Evolutionary conservation across 176 grass and related monocot genomes (phyloP).

Genomic region (Cymbopogon citratus): DNA sequence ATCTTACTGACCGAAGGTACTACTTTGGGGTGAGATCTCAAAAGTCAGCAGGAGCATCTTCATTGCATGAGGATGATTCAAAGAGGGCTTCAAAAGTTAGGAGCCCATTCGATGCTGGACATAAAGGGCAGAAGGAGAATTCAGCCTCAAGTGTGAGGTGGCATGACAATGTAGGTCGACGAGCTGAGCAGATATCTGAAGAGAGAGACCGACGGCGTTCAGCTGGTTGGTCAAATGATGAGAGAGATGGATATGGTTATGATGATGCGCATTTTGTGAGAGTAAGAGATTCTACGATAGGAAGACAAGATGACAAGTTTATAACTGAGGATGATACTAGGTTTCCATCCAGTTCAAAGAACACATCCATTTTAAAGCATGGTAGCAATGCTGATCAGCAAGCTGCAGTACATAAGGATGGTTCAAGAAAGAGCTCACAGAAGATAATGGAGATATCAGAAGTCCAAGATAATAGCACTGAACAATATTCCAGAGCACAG

Average conservation of each 20-base stretch:
- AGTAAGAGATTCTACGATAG: conserved; percentile 30
- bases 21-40: conserved; percentile 16
- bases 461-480: conserved; percentile 21
- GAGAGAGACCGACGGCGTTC: not conserved
- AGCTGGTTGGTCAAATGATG: conserved; percentile 29
- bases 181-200: conserved; percentile 24
- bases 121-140: conserved; percentile 19
- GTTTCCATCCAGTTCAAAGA: conserved; percentile 38
- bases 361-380: conserved; percentile 28
- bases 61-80: conserved; percentile 30
- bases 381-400: conserved; percentile 23
- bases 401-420: conserved; percentile 17
- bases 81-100: conserved; percentile 30
- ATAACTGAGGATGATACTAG: conserved; percentile 42
- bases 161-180: conserved; percentile 34
- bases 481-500: conserved; percentile 28
- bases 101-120: conserved; percentile 1
- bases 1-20: conserved; percentile 17
- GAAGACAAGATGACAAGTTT: conserved; percentile 38
- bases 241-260: conserved; percentile 20
- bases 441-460: conserved; percentile 32
- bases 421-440: conserved; percentile 25
- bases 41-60: conserved; percentile 11
- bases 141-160: conserved; percentile 25
- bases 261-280: conserved; percentile 16